Conservation (phyloP, 2,329 filamentous ascomycete genomes). For the Knufia fluminis region DNA sequence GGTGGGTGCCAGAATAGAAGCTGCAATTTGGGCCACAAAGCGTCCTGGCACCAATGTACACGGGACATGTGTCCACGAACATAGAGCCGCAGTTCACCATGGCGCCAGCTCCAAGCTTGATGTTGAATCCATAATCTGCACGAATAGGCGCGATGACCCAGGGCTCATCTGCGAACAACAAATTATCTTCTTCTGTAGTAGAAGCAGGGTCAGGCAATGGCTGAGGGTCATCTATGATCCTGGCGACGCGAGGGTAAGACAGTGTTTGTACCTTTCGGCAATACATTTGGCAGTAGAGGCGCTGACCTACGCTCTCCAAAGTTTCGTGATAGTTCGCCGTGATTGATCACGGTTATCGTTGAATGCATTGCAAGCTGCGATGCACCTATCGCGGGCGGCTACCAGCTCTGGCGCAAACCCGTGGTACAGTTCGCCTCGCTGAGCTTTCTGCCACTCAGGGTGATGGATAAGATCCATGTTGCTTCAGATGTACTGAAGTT, state of each 20-base stretch:
- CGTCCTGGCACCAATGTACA: constrained; percentile 67
- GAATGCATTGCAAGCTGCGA: constrained; percentile 51
- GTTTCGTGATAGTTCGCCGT: constrained; percentile 53
- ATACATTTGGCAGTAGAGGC: background rate
- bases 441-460: constrained; percentile 42
- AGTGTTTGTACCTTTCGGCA: constrained; percentile 5
- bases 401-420: constrained; percentile 62
- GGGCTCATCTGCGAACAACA: constrained; percentile 53
- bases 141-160: constrained; percentile 62
- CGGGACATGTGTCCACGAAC: constrained; percentile 66
- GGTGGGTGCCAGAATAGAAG: constrained; percentile 68
- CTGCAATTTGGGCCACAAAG: constrained; percentile 70
- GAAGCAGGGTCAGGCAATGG: constrained; percentile 53
- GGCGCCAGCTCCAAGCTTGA: constrained; percentile 59
- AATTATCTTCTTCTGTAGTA: constrained; percentile 55
- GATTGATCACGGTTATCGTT: constrained; percentile 53
- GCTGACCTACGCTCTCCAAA: constrained; percentile 62
- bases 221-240: constrained; percentile 45
- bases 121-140: constrained; percentile 70
- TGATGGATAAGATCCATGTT: constrained; percentile 1
- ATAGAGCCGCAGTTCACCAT: constrained; percentile 69
- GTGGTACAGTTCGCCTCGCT: constrained; percentile 61
- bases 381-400: constrained; percentile 54
- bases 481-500: background rate
- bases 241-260: constrained; percentile 27